Conservation (phyloP, 2,329 filamentous ascomycete genomes). For the Metarhizium anisopliae region DNA sequence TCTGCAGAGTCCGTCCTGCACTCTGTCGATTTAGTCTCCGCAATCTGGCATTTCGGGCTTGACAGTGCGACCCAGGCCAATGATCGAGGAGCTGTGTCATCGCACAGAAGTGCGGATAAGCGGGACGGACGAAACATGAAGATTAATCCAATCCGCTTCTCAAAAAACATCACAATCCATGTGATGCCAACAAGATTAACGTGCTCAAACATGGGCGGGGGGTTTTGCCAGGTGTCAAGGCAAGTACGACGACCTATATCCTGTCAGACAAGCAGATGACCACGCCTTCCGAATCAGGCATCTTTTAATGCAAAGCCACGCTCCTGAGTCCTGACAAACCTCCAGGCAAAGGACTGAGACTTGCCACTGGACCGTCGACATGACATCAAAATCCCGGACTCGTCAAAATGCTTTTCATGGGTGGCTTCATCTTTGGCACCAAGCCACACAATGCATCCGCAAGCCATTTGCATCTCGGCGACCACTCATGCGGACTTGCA, state of each 20-base stretch:
- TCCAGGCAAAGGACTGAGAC: neutral
- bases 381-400: too few relatives aligned
- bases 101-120: neutral
- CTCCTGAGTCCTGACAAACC: neutral
- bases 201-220: neutral
- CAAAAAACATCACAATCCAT: neutral
- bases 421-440: neutral
- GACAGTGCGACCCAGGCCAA: neutral
- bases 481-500: too few relatives aligned
- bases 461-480: too few relatives aligned
- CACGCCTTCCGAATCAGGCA: neutral
- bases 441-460: too few relatives aligned
- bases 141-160: neutral
- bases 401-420: too few relatives aligned
- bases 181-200: neutral
- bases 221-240: neutral
- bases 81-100: neutral
- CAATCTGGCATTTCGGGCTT: neutral
- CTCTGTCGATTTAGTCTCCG: neutral
- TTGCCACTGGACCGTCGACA: too few relatives aligned
- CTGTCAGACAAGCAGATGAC: neutral
- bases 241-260: neutral
- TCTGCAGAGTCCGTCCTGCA: neutral
- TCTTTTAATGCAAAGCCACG: neutral
- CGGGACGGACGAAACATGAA: neutral